Evolutionary conservation across 2,329 filamentous ascomycete species (phyloP), one percentile per base, ranked within the genome.

Genomic region (Lojkania enalia): DNA sequence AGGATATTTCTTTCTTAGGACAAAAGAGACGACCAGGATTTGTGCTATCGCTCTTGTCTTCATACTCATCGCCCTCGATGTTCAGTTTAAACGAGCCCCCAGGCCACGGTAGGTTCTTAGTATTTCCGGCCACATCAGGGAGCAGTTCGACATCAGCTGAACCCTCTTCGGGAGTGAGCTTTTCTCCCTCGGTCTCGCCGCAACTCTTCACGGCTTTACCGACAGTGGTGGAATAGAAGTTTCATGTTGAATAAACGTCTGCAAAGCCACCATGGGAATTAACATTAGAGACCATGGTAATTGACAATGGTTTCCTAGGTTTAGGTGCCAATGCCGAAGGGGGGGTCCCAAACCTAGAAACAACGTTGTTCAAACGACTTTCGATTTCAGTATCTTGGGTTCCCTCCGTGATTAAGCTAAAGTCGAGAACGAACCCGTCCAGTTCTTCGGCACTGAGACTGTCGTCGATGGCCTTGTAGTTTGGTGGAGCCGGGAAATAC

Each of bases 21-120:
- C 46, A 52, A 19, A 47, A 49, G n/a, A 52, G 40, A 12, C 43
- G 14, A 20, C 49, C 42, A 35, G 46, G 15, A 42, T 49, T 49
- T 15, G 35, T 47, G 16, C 49, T 43, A 40, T 49, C 46, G 23
- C 35, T 42, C 42, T 52, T 52, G 33, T 52, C 46, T 35, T 49
- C 36, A 33, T 46, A 49, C 4, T 40, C 23, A 29, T 42, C 30
- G 16, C 49, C 49, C 16, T 46, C 42, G 16, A 52, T 44, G 4
- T 46, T 47, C 39, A 52, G 14, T 20, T 49, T 47, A 35, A 42
- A 52, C 18, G 13, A 23, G 14, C 46, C 49, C 14, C 33, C 46
- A 16, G 49, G 49, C 46, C 46, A 52, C 21, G 46, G 39, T 18
- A 32, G 39, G 23, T 52, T 41, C 2, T 48, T 29, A 12, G 21